phyloP scores from a whole-genome alignment of 306 rosid genomes.

The Prunus mume region DNA sequence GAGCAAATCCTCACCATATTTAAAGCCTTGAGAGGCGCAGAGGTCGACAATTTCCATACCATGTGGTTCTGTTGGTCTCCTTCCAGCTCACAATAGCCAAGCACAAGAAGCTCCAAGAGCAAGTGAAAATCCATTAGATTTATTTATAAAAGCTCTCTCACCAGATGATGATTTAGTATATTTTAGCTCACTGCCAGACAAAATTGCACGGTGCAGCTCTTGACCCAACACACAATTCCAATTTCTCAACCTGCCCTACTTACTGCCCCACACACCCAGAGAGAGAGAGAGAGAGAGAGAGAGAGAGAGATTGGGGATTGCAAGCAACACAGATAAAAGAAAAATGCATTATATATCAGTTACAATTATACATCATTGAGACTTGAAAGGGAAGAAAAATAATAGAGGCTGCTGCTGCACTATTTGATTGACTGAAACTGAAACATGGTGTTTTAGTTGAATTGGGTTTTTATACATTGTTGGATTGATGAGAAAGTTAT shows the following conservation, averaged over 20 bases:
- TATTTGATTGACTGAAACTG: conserved; percentile 21
- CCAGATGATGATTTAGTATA: conserved; percentile 20
- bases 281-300: no score
- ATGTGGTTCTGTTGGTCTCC: conserved; percentile 47
- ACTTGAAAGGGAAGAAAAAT: not conserved
- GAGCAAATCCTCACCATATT: conserved; percentile 13
- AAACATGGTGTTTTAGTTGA: conserved; percentile 13
- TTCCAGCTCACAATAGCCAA: conserved; percentile 32
- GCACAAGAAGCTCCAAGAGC: conserved; percentile 15
- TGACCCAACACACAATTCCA: not conserved
- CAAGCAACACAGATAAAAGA: not conserved
- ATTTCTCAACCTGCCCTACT: conserved; percentile 3
- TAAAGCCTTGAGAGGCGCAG: conserved; percentile 11
- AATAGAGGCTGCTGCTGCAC: conserved; percentile 18
- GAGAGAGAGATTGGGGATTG: not conserved
- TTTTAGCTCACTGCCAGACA: conserved; percentile 3
- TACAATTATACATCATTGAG: conserved; percentile 6
- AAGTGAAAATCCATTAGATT: not conserved
- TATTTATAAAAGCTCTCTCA: not conserved
- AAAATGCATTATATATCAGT: conserved; percentile 3
- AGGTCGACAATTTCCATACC: conserved; percentile 33
- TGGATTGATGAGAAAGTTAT: conserved; percentile 31
- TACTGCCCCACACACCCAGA: not conserved
- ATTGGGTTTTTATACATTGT: conserved; percentile 37
- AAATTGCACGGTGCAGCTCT: not conserved